Conservation (phyloP, 176 grass and related monocot species). For the Lolium perenne region DNA sequence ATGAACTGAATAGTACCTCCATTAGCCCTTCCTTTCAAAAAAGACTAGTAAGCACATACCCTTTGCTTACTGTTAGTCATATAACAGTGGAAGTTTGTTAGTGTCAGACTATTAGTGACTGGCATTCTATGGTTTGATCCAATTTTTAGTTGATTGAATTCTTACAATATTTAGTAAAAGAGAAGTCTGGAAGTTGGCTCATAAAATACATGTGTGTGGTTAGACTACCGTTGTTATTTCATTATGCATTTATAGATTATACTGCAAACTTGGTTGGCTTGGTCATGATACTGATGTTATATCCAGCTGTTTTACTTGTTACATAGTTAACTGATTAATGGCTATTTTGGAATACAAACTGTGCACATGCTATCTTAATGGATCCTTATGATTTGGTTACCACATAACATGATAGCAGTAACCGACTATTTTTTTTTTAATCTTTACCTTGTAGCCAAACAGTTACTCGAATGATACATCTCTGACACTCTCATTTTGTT, state of each 20-base stretch:
- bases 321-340: conserved; percentile 8
- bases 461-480: conserved; percentile 3
- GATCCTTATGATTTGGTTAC: conserved; percentile 16
- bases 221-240: conserved; percentile 25
- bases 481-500: conserved; percentile 38
- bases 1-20: neutral
- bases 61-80: neutral
- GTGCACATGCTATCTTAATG: neutral
- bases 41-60: conserved; percentile 15
- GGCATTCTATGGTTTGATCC: neutral
- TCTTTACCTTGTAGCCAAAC: conserved; percentile 21
- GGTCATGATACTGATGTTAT: neutral
- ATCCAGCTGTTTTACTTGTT: neutral
- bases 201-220: neutral
- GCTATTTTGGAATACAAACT: neutral
- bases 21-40: conserved; percentile 19
- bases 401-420: conserved; percentile 3
- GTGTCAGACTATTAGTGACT: conserved; percentile 15
- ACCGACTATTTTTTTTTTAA: conserved; percentile 1
- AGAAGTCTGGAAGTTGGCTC: neutral
- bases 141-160: neutral
- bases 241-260: neutral
- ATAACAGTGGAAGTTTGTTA: conserved; percentile 24
- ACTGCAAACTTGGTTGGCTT: conserved; percentile 1
- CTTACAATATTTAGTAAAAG: neutral